Conservation (phyloP, 768 basidiomycete genomes). For the Psilocybe tampanensis region DNA sequence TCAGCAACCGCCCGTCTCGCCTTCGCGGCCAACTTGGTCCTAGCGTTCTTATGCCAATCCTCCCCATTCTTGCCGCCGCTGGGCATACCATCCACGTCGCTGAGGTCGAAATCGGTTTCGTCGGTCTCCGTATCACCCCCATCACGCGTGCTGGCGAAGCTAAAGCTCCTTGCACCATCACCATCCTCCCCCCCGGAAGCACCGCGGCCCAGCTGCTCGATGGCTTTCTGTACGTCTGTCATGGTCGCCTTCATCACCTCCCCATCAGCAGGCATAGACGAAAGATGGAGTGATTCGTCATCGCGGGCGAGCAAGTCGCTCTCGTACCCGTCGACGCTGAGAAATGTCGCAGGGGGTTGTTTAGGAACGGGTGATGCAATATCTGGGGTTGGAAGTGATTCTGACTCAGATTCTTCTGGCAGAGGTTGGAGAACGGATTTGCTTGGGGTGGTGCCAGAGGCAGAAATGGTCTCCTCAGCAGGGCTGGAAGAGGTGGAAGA, state of each 20-base stretch:
- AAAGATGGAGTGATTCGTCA: slow-evolving; percentile 18
- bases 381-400: slow-evolving; percentile 27
- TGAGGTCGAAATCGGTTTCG: slow-evolving; percentile 47
- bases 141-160: slow-evolving; percentile 71
- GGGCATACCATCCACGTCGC: slow-evolving; percentile 47
- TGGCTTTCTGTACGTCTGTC: slow-evolving; percentile 89
- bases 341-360: slow-evolving; percentile 30
- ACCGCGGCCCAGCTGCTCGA: slow-evolving; percentile 76
- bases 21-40: slow-evolving; percentile 69
- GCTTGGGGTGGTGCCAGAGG: background rate
- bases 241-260: slow-evolving; percentile 86
- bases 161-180: slow-evolving; percentile 71
- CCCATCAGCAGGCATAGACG: slow-evolving; percentile 38
- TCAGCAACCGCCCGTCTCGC: slow-evolving; percentile 66
- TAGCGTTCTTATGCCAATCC: slow-evolving; percentile 66
- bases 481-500: slow-evolving; percentile 14
- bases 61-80: slow-evolving; percentile 37
- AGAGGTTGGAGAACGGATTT: slow-evolving; percentile 36
- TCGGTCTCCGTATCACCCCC: slow-evolving; percentile 64
- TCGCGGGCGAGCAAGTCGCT: slow-evolving; percentile 14
- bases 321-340: slow-evolving; percentile 28
- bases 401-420: slow-evolving; percentile 47
- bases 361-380: slow-evolving; percentile 41
- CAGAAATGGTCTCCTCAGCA: slow-evolving; percentile 5
- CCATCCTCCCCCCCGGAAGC: slow-evolving; percentile 50